phyloP scores from a whole-genome alignment of 805 yeast genomes.

The Candida pseudoglaebosa region DNA sequence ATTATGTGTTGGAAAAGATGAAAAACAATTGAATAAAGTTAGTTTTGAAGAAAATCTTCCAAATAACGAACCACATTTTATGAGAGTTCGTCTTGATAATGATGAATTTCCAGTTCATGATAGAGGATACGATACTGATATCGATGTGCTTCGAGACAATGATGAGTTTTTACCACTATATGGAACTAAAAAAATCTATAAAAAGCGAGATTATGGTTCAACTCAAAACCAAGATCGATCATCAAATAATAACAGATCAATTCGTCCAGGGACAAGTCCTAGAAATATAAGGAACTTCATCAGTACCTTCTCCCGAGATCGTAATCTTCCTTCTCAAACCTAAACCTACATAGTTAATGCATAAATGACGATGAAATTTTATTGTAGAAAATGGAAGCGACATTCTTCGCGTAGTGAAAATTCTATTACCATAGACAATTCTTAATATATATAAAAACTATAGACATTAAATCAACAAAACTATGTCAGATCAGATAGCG shows the following conservation, averaged over 20 bases:
- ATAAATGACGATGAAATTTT: neutral
- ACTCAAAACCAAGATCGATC: constrained; percentile 3
- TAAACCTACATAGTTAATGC: constrained; percentile 5
- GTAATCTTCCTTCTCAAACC: constrained; percentile 13
- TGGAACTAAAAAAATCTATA: constrained; percentile 12
- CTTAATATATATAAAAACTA: neutral
- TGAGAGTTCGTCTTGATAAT: constrained; percentile 32
- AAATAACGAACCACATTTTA: constrained; percentile 27
- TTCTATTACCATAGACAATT: too few species aligned
- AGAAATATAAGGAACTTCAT: constrained; percentile 20
- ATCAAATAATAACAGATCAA: neutral
- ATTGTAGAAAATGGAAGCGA: neutral
- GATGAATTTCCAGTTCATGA: constrained; percentile 26
- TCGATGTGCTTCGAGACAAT: constrained; percentile 31
- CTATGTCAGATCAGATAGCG: constrained; percentile 25
- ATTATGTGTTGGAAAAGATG: constrained; percentile 14
- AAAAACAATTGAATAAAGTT: constrained; percentile 9
- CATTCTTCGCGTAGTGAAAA: neutral
- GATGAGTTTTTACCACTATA: constrained; percentile 26
- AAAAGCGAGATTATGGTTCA: constrained; percentile 18
- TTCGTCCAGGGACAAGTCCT: constrained; percentile 12
- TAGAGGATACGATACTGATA: constrained; percentile 42
- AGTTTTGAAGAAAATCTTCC: constrained; percentile 9
- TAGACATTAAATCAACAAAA: neutral
- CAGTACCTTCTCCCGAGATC: constrained; percentile 17